Evolutionary conservation across 2,329 filamentous ascomycete species (phyloP).

Genomic region (Venturia pyrina): DNA sequence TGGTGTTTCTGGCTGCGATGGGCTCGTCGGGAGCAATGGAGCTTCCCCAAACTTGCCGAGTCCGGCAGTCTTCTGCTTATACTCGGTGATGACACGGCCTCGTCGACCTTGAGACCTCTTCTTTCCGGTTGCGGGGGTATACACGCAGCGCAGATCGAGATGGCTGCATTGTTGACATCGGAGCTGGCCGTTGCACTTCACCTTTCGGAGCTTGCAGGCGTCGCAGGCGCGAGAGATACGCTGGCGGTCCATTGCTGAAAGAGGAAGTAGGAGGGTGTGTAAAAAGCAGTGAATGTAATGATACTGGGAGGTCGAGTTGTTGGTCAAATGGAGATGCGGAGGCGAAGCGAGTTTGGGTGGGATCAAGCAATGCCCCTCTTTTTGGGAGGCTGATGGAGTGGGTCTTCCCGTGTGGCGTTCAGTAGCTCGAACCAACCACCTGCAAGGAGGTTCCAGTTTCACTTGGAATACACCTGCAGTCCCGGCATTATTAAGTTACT

Average conservation of each 20-base stretch:
- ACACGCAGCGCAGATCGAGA: constrained; percentile 36
- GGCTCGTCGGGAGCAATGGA: constrained; percentile 19
- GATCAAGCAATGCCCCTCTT: not conserved
- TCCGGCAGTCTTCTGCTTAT: constrained; percentile 23
- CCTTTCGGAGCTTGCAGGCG: constrained; percentile 36
- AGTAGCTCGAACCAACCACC: too few relatives aligned
- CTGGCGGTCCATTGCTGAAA: not conserved
- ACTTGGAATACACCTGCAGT: too few relatives aligned
- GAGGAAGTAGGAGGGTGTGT: not conserved
- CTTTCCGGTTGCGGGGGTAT: constrained; percentile 27
- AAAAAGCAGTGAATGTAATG: not conserved
- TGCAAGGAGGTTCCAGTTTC: too few relatives aligned
- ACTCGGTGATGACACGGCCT: constrained; percentile 32
- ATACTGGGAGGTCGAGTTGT: not conserved
- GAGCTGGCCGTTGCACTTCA: constrained; percentile 37
- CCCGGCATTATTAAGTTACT: not conserved
- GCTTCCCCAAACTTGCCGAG: constrained; percentile 12
- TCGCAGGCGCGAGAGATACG: constrained; percentile 29
- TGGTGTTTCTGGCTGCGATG: not conserved
- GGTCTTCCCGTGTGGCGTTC: too few relatives aligned
- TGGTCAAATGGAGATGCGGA: not conserved
- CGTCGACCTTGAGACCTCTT: constrained; percentile 29
- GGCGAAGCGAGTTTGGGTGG: too few relatives aligned
- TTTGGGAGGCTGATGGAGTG: too few relatives aligned
- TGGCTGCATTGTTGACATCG: constrained; percentile 31